Evolutionary conservation across 257 asterid genomes (phyloP), one percentile per base, ranked within the genome.

Genomic region (Nicotiana noctiflora): DNA sequence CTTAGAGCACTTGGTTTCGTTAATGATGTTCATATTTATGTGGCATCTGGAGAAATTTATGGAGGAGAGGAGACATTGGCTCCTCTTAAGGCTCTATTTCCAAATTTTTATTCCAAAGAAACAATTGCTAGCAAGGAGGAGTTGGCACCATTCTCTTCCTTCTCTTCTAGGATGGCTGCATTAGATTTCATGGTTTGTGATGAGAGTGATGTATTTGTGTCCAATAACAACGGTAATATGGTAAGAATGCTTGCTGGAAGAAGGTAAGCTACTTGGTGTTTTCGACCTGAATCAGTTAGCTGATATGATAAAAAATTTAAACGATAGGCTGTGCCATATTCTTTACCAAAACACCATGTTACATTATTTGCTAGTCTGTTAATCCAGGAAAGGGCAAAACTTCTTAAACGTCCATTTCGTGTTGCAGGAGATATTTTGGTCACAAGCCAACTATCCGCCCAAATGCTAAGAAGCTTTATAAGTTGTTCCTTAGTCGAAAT

Each of bases 201-300:
- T 76, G 91, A 91, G 84, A 92, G 95, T 55, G 91, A 91, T 84
- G 98, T 90, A 55, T 92, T 93, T 25, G 92, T 90, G 56, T 84
- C 95, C 70, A 93, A 93, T 82, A 92, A 93, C 85, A 93, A 93
- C 15, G 97, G 97, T 21, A 93, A 93, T 86, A 91, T 93, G 97
- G 97, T 94, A 14, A 89, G 85, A 86, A 90, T 93, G 63, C 92
- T 93, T 8, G 92, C 94, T 10, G 94, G 97, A 53, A 88, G 92
- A 84, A 88, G 94, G 96, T 89, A 81, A 9, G 75, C 3, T 25
- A 3, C 59, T 51, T 52, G 17, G 27, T 21, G 55, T 23, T 75
- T 44, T 23, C 3, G 8, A 46, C 78, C 61, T 7, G 59, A 72
- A 46, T 44, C 77, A 40, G 34, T 11, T 27, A 21, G 10, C 32